Conservation (phyloP, 441 rosid genomes). For the Eutrema salsugineum region DNA sequence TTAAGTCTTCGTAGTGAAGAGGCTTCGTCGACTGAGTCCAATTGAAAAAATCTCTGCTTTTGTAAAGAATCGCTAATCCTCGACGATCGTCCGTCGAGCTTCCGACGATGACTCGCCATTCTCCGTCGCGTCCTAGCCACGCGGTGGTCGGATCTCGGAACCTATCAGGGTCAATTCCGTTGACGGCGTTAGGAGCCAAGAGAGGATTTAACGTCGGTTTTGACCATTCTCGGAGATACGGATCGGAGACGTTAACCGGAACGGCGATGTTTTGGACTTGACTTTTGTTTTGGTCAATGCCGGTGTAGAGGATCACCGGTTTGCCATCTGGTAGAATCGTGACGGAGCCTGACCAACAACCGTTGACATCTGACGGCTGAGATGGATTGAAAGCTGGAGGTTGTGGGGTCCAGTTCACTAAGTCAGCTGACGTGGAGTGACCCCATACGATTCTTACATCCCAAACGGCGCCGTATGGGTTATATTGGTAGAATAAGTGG, state of each 20-base stretch:
- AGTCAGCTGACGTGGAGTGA: slow-evolving; percentile 71
- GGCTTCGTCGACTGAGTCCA: slow-evolving; percentile 46
- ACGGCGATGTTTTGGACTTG: slow-evolving; percentile 65
- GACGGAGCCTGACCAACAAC: slow-evolving; percentile 75
- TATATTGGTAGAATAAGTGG: slow-evolving; percentile 74
- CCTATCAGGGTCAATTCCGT: slow-evolving; percentile 41
- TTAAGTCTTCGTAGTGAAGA: slow-evolving; percentile 41
- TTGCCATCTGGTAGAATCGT: slow-evolving; percentile 44
- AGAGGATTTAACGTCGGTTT: slow-evolving; percentile 56
- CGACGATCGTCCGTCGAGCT: slow-evolving; percentile 20
- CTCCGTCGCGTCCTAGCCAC: slow-evolving; percentile 54
- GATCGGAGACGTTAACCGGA: slow-evolving; percentile 37
- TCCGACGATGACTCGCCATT: slow-evolving; percentile 59
- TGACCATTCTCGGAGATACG: slow-evolving; percentile 53
- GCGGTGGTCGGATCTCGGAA: slow-evolving; percentile 80
- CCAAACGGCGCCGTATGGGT: slow-evolving; percentile 65
- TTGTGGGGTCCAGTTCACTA: slow-evolving; percentile 68
- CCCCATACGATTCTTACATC: slow-evolving; percentile 68
- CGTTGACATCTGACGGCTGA: slow-evolving; percentile 48
- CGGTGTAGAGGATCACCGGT: slow-evolving; percentile 69
- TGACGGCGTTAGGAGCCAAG: slow-evolving; percentile 41
- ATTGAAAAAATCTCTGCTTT: slow-evolving; percentile 48
- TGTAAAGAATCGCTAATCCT: slow-evolving; percentile 51
- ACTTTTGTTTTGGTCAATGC: slow-evolving; percentile 33
- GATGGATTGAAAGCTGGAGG: slow-evolving; percentile 49